Conservation (phyloP, 305 asterid genomes). For the Solanum hybrid region DNA sequence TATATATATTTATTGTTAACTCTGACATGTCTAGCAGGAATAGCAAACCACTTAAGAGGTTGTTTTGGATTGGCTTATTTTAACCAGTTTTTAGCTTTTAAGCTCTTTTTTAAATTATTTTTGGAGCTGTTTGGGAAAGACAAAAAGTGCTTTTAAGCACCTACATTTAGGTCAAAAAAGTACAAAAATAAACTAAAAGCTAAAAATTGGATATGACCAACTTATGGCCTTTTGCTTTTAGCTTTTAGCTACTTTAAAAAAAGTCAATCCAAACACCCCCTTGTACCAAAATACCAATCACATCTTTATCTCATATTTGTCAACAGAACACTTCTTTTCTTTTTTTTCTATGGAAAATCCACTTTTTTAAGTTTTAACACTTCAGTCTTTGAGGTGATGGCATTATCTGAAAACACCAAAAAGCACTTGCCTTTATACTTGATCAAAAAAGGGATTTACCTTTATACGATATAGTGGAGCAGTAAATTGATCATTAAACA, state of each 20-base stretch:
- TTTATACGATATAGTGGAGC: constrained; percentile 71
- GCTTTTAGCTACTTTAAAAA: not conserved
- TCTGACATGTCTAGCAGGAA: constrained; percentile 5
- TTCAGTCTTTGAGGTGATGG: not conserved
- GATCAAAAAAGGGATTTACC: not conserved
- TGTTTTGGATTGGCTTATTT: not conserved
- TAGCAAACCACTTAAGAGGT: not conserved
- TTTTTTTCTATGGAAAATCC: not conserved
- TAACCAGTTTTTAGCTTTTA: not conserved
- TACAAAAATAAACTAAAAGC: not conserved
- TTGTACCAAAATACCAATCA: not conserved
- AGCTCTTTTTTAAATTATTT: not conserved
- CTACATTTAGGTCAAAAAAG: not conserved
- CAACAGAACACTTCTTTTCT: not conserved
- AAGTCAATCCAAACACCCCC: not conserved
- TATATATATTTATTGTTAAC: not conserved
- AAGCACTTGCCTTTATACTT: constrained; percentile 47
- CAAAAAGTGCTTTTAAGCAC: not conserved
- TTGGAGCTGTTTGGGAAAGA: not conserved
- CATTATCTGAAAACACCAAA: not conserved
- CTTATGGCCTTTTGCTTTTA: not conserved
- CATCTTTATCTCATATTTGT: not conserved
- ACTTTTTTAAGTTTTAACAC: not conserved
- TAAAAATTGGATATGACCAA: not conserved
- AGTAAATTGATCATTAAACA: constrained; percentile 74